Base-by-base conservation (phyloP, 208 protist genomes). In the Angomonas desouzai region DNA sequence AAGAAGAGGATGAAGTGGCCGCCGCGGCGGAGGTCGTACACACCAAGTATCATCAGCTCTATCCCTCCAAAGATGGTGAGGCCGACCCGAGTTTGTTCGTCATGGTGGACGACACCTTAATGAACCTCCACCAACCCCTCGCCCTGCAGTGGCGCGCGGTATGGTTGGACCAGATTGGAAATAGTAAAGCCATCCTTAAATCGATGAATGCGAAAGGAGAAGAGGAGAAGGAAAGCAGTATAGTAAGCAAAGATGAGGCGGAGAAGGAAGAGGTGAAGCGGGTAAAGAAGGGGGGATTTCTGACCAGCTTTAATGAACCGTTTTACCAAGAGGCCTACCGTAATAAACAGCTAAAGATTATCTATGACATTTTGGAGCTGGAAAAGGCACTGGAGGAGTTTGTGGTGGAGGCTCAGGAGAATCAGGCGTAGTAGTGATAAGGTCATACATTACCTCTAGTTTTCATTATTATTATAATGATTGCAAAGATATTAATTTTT, bases 101-200 rank as follows among this genome's bases (percentile, higher is more conserved):
- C 23, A 91, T 93, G 83, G 81, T 91, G 11, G 87, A 93, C 45
- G 87, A 93, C 67, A 76, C 76, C 20, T 72, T 85, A 58, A 77
- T 77, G 56, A 93, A 93, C 68, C 62, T 93, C 2, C 61, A 80
- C n/a, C 79, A 71, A 20, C 87, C 83, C 36, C 68, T 89, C 13
- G 53, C 72, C 55, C 71, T 93, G 30, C 81, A 81, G 20, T 93
- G 83, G 81, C 72, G 58, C 16, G 79, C 77, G 0, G 81, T 93
- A 60, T 93, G 87, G 83, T 73, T 83, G 57, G 72, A 74, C 11
- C 83, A 89, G 58, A 76, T 66, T 32, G 7, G 25, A 3, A 69
- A 74, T 49, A 48, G 68, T 64, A 47, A 76, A 20, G 72, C 80
- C 6, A 48, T 48, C 0, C 67, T 74, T 13, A 36, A 25, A 18